These are phyloP conservation scores for Tulasnella sp. DNA, from an alignment of 768 basidiomycete species.

Conservation along the genomic window DNA sequence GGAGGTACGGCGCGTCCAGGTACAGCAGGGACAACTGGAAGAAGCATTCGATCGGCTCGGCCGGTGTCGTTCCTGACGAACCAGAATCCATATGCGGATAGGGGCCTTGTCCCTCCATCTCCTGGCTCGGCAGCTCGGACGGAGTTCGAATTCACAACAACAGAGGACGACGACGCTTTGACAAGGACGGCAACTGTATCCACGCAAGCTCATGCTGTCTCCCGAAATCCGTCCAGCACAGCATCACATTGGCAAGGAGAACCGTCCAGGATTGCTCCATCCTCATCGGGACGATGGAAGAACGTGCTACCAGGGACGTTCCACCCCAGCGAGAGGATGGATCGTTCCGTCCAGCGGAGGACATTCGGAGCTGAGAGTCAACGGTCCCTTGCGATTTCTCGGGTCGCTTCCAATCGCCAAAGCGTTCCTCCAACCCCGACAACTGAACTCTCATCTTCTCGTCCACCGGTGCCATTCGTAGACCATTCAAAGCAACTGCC, in stretches of 20 bases:
- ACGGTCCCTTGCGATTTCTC: not conserved
- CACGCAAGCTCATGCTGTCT: not conserved
- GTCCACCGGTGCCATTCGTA: not conserved
- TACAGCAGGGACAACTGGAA: not conserved
- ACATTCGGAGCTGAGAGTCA: not conserved
- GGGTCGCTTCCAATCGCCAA: not conserved
- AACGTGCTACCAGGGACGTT: not conserved
- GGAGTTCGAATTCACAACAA: not conserved
- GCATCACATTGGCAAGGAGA: not conserved
- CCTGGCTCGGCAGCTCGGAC: not conserved
- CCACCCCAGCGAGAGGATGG: not conserved
- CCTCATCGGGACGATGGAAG: not conserved
- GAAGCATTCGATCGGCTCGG: not conserved
- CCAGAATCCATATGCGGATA: not conserved
- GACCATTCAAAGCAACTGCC: not conserved
- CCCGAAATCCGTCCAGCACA: not conserved
- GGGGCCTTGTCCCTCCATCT: not conserved
- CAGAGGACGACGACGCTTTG: not conserved
- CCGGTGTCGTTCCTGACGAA: not conserved
- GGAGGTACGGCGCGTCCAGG: not conserved
- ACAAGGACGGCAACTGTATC: not conserved
- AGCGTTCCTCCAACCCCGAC: not conserved
- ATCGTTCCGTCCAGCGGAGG: not conserved
- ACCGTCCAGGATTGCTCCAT: not conserved
- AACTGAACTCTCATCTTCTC: not conserved